These are phyloP conservation scores for Pichia sp. DNA, from an alignment of 1,139 yeast species.

Conservation along the genomic window DNA sequence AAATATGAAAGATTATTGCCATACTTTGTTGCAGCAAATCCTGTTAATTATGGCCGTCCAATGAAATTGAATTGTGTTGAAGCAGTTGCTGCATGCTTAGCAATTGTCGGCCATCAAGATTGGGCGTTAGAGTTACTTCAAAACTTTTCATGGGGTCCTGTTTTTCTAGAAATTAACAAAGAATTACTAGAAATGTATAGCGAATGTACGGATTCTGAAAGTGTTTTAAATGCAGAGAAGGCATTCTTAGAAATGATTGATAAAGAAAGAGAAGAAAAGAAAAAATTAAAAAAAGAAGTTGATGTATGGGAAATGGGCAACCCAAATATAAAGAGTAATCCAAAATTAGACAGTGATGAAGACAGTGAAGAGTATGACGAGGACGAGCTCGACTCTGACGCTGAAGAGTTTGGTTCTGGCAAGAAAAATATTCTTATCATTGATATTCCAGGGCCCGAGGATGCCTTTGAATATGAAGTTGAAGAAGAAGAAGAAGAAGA, in stretches of 20 bases:
- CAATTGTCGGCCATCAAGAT: conserved; percentile 84
- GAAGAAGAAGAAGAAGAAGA: not conserved
- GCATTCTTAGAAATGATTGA: conserved; percentile 68
- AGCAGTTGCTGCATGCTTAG: conserved; percentile 95
- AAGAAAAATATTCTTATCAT: not conserved
- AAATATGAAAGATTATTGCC: conserved; percentile 82
- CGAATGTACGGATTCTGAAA: conserved; percentile 72
- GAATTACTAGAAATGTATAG: conserved; percentile 73
- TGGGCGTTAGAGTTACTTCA: conserved; percentile 77
- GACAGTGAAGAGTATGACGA: conserved; percentile 29
- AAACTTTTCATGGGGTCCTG: conserved; percentile 89
- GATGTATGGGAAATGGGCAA: conserved; percentile 81
- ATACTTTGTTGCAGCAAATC: conserved; percentile 90
- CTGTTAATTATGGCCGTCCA: conserved; percentile 94
- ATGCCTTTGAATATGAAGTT: not conserved
- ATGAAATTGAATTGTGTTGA: conserved; percentile 96
- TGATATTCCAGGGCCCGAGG: not conserved
- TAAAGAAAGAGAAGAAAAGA: conserved; percentile 60
- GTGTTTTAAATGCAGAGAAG: conserved; percentile 67
- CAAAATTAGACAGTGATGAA: conserved; percentile 14
- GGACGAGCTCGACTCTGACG: conserved; percentile 16
- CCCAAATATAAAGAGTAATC: conserved; percentile 42
- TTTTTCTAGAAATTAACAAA: conserved; percentile 73
- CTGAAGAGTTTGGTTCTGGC: not conserved
- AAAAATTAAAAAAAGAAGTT: conserved; percentile 41